phyloP scores from a whole-genome alignment of 2,329 filamentous ascomycete genomes.

The Calonectria honghensis region DNA sequence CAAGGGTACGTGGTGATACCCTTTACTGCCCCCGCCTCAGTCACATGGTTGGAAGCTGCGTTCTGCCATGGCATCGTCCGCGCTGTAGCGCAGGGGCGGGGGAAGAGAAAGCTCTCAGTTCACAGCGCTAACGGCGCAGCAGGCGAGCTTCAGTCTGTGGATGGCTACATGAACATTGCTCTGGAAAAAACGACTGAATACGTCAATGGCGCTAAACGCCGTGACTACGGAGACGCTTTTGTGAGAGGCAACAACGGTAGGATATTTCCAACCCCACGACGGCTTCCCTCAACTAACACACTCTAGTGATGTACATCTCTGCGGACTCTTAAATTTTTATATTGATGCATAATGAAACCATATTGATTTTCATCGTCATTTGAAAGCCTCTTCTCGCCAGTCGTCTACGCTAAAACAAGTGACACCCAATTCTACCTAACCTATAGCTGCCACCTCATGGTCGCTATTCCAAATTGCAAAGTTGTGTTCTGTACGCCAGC shows the following conservation, averaged over 20 bases:
- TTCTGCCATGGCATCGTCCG: background rate
- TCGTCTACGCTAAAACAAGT: background rate
- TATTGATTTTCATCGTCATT: slow-evolving; percentile 34
- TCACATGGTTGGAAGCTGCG: background rate
- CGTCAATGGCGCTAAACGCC: slow-evolving; percentile 87
- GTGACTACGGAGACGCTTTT: slow-evolving; percentile 95
- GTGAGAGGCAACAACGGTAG: slow-evolving; percentile 96
- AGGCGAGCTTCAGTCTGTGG: slow-evolving; percentile 97
- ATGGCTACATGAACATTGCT: slow-evolving; percentile 99
- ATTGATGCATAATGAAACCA: slow-evolving; percentile 47
- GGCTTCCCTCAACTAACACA: slow-evolving; percentile 36
- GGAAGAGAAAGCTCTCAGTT: background rate
- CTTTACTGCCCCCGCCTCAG: slow-evolving; percentile 10
- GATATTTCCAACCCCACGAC: slow-evolving; percentile 40
- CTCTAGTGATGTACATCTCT: slow-evolving; percentile 81
- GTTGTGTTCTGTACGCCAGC: background rate
- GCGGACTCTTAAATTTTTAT: slow-evolving; percentile 70
- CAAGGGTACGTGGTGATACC: slow-evolving; percentile 79
- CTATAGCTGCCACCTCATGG: background rate
- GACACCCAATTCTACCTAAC: background rate
- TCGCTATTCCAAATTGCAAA: background rate
- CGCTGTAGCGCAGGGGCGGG: background rate
- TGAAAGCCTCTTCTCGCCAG: background rate
- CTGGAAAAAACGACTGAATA: slow-evolving; percentile 96
- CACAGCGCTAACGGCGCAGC: slow-evolving; percentile 36